phyloP scores from a whole-genome alignment of 2,329 filamentous ascomycete species.

The Ophiostoma ulmi region DNA sequence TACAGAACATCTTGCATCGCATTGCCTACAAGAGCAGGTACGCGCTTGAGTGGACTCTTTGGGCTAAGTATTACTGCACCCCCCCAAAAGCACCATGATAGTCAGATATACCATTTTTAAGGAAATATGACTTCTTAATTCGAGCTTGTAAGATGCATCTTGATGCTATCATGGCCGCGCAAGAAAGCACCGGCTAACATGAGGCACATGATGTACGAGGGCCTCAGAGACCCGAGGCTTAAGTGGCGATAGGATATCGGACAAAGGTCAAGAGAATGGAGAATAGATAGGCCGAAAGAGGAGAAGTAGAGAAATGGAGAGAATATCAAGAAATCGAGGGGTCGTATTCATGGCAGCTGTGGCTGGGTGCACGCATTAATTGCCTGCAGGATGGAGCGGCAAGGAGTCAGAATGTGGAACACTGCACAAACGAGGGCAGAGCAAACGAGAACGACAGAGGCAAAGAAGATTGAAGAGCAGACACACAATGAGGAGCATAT shows the following conservation, averaged over 20 bases:
- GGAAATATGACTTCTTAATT: neutral
- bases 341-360: neutral
- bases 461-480: neutral
- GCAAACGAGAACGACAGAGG: neutral
- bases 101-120: neutral
- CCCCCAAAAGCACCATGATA: too few relatives aligned
- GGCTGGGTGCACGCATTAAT: neutral
- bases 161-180: too few relatives aligned
- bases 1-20: neutral
- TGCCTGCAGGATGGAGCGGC: neutral
- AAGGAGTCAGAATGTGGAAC: neutral
- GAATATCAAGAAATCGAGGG: neutral
- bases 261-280: neutral
- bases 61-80: too few relatives aligned
- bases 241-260: neutral
- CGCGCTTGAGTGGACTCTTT: neutral
- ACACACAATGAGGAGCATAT: neutral
- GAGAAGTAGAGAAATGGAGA: neutral
- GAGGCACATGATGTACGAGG: neutral
- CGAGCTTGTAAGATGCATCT: neutral
- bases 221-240: neutral
- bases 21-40: neutral
- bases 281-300: neutral
- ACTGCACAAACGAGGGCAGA: slow-evolving; percentile 1
- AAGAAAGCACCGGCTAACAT: neutral